Evolutionary conservation across 2,329 filamentous ascomycete species (phyloP).

Genomic region (Zymoseptoria passerinii): DNA sequence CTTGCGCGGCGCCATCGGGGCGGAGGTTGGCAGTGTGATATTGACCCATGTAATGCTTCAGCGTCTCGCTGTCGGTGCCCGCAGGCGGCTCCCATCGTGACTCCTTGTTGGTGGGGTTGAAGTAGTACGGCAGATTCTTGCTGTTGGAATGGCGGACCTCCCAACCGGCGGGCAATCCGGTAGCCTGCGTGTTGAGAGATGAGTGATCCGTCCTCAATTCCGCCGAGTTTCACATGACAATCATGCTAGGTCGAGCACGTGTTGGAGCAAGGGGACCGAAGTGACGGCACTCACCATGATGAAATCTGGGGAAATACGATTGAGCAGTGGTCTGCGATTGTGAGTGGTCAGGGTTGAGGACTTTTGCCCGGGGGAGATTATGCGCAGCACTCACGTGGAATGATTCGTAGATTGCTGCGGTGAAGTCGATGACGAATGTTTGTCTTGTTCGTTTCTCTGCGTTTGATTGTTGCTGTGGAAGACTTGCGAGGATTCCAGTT

Average conservation of each 20-base stretch:
- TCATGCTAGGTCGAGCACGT: neutral
- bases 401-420: neutral
- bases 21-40: constrained; percentile 56
- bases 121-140: constrained; percentile 98
- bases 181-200: constrained; percentile 18
- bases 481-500: neutral
- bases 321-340: neutral
- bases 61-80: constrained; percentile 80
- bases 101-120: constrained; percentile 76
- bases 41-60: constrained; percentile 88
- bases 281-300: constrained; percentile 8
- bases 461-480: neutral
- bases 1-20: constrained; percentile 14
- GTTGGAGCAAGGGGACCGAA: neutral
- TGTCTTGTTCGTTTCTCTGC: neutral
- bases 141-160: constrained; percentile 97
- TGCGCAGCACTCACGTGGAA: neutral
- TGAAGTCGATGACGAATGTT: neutral
- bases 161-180: constrained; percentile 28
- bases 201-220: constrained; percentile 1
- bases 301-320: constrained; percentile 4
- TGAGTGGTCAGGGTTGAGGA: neutral
- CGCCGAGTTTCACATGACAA: neutral
- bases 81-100: constrained; percentile 92
- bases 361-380: too few relatives aligned